Evolutionary conservation across 116 monocot genomes (phyloP).

Genomic region (Posidonia oceanica): DNA sequence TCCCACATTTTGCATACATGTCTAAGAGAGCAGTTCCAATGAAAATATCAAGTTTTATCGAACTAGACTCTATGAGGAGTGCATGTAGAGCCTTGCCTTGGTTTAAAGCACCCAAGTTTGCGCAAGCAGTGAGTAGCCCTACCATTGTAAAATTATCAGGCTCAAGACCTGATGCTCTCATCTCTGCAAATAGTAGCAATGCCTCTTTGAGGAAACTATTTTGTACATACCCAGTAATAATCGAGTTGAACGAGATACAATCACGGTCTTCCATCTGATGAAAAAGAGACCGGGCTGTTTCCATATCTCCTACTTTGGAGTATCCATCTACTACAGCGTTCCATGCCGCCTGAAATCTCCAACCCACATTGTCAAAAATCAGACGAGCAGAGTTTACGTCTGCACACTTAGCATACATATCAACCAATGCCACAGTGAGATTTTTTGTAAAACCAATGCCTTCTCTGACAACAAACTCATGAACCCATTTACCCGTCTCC

Average conservation of each 20-base stretch:
- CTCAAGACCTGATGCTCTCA: conserved; percentile 21
- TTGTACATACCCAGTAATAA: conserved; percentile 63
- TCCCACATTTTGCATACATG: conserved; percentile 82
- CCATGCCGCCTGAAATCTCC: conserved; percentile 30
- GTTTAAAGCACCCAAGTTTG: conserved; percentile 38
- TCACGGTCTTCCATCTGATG: conserved; percentile 34
- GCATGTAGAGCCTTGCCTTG: conserved; percentile 57
- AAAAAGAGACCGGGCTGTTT: conserved; percentile 39
- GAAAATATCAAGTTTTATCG: conserved; percentile 26
- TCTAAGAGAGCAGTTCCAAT: conserved; percentile 54
- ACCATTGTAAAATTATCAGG: conserved; percentile 59
- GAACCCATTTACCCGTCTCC: conserved; percentile 35
- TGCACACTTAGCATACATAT: conserved; percentile 66
- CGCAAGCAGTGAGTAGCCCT: conserved; percentile 48
- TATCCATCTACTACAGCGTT: conserved; percentile 76
- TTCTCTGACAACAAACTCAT: conserved; percentile 13
- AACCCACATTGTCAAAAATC: conserved; percentile 28
- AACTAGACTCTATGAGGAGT: conserved; percentile 13
- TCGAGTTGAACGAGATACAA: conserved; percentile 56
- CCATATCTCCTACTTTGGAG: conserved; percentile 48
- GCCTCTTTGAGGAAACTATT: conserved; percentile 38
- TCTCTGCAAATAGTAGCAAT: conserved; percentile 26
- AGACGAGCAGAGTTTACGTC: conserved; percentile 28
- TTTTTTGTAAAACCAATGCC: conserved; percentile 24
- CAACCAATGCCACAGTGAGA: conserved; percentile 39